Base-by-base conservation (phyloP, 306 rosid genomes). In the Dryas alaskensis region DNA sequence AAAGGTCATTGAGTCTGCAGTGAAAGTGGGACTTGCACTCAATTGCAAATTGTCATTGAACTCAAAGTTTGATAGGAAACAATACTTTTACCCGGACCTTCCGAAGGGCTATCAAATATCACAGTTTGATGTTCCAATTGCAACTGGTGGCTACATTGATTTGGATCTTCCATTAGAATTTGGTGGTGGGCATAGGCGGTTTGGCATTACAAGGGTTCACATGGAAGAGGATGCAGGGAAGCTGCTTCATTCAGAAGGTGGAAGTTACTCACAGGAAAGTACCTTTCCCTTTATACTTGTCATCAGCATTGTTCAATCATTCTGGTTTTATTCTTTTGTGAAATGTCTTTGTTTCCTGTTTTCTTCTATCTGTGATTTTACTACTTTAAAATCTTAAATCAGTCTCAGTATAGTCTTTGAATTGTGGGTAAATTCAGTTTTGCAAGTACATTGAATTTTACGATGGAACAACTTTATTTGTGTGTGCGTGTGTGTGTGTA, bases 161-260 rank as follows among this genome's bases (percentile, higher is more conserved):
- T 75, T 94, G 55, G 98, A 91, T 74, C 84, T 94, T 84, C 98
- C 96, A 0, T 55, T 89, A 69, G 97, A 88, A 79, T 89, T 75
- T 85, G 98, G 98, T 54, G 97, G 98, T 3, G 96, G 97, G 68
- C 97, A 88, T 76, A 88, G 84, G 85, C 87, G 81, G 74, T 91
- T 94, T 80, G 98, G 98, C 70, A 80, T 94, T 80, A 91, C 98
- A 45, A 91, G 98, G 84, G 98, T 94, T 79, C 98, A 94, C 82
- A 91, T 94, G 96, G 97, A 94, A 87, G 98, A 94, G 87, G 97
- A 94, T 88, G 98, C 97, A 0, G 98, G 97, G 71, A 94, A 94
- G 85, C 82, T 94, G 61, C 79, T 94, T 50, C 98, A 94, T 79
- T 83, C 96, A 8, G 98, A 94, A 8, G 86, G 69, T 76, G 97